phyloP scores from a whole-genome alignment of 2,329 filamentous ascomycete genomes.

The Pseudogymnoascus sp. region DNA sequence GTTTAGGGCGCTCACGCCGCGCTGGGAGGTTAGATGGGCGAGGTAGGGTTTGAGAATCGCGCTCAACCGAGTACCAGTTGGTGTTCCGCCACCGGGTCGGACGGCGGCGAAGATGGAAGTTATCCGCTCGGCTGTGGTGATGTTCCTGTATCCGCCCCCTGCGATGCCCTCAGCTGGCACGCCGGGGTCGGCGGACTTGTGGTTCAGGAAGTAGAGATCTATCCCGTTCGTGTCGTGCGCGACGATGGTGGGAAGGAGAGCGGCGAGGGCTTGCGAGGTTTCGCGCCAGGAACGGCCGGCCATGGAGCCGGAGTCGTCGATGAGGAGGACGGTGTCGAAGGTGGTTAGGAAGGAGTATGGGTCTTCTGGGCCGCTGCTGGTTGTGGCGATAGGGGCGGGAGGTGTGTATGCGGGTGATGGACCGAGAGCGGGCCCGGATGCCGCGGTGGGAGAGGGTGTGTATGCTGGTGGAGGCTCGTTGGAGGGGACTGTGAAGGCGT shows the following conservation, averaged over 20 bases:
- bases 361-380: constrained; percentile 44
- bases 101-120: constrained; percentile 62
- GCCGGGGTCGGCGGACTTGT: constrained; percentile 36
- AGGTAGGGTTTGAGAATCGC: constrained; percentile 69
- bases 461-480: constrained; percentile 28
- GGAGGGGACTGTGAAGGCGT: constrained; percentile 23
- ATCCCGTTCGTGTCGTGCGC: constrained; percentile 73
- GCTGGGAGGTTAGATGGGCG: constrained; percentile 37
- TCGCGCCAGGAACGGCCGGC: constrained; percentile 66
- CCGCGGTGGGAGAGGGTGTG: constrained; percentile 17
- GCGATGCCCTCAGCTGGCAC: constrained; percentile 28
- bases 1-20: constrained; percentile 1
- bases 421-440: constrained; percentile 14
- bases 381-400: not conserved
- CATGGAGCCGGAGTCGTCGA: constrained; percentile 93
- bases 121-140: constrained; percentile 51
- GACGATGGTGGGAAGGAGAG: constrained; percentile 76
- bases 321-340: constrained; percentile 84
- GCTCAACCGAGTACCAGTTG: constrained; percentile 63
- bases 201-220: constrained; percentile 87
- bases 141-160: constrained; percentile 51
- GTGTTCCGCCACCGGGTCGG: constrained; percentile 57
- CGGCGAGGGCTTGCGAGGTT: constrained; percentile 57
- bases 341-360: constrained; percentile 64
- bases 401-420: constrained; percentile 4